These are phyloP conservation scores for Coniochaeta sp. DNA, from an alignment of 2,329 filamentous ascomycete genomes.

Conservation along the genomic window DNA sequence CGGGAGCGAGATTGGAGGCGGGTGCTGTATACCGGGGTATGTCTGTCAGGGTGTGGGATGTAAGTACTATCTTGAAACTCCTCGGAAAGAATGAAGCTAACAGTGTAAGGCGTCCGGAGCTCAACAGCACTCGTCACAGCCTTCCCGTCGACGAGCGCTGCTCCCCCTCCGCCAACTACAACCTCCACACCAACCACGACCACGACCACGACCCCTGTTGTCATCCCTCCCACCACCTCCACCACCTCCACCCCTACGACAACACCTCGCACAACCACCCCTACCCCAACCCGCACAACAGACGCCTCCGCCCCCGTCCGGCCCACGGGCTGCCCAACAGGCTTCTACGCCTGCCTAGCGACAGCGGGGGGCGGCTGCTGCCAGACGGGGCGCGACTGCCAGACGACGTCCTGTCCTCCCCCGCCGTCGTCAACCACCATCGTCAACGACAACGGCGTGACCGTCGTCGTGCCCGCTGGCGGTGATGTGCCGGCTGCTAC, in stretches of 20 bases:
- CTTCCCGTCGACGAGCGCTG: conserved; percentile 29
- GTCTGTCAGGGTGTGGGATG: conserved; percentile 65
- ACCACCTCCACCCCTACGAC: conserved; percentile 22
- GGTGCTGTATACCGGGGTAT: conserved; percentile 69
- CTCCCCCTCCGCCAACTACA: conserved; percentile 25
- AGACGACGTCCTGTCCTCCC: conserved; percentile 69
- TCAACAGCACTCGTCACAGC: conserved; percentile 15
- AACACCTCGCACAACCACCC: conserved; percentile 18
- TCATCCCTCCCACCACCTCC: not conserved
- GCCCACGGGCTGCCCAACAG: conserved; percentile 66
- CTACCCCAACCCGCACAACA: conserved; percentile 20
- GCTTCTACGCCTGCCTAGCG: conserved; percentile 86
- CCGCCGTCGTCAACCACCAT: conserved; percentile 56
- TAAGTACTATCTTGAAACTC: conserved; percentile 35
- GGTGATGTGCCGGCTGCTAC: conserved; percentile 32
- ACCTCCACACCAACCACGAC: conserved; percentile 27
- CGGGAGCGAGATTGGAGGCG: conserved; percentile 57
- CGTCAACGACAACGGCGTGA: conserved; percentile 50
- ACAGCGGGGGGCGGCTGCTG: conserved; percentile 81
- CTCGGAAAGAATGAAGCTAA: not conserved
- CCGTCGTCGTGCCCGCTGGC: conserved; percentile 58
- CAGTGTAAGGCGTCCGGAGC: conserved; percentile 25
- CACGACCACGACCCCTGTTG: conserved; percentile 23
- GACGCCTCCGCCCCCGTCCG: conserved; percentile 39
- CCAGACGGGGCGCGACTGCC: conserved; percentile 78